Base-by-base conservation (phyloP, 176 grass and related monocot species). In the Typha latifolia region DNA sequence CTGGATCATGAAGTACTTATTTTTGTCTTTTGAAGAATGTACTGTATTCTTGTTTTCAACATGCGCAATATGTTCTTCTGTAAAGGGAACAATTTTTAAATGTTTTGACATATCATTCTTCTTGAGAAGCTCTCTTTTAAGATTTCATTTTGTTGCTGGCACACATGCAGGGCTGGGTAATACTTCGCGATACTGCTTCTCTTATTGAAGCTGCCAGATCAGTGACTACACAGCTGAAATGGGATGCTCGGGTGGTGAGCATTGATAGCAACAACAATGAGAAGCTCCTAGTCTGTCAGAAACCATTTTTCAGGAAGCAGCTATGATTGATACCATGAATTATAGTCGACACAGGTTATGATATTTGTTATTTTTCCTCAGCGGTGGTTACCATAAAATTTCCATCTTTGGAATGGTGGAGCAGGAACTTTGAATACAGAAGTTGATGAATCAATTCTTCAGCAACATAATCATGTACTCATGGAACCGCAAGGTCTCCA, bases 251-350 rank as follows among this genome's bases (percentile, higher is more conserved):
- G 8, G 69, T 94, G 71, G 75, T 94, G 55, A 83, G 90, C 67
- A 81, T 93, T 64, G 89, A 93, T 64, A 90, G 85, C 55, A 90
- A 73, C 82, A 99, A 85, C 48, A 86, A 94, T 72, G 89, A 94
- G 76, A 94, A 99, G 52, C 71, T 99, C 65, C 66, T 99, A 47
- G 81, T 99, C 65, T 94, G 95, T 87, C 95, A 99, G 77, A 99
- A 94, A 72, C 77, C 79, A 62, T 94, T 99, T 56, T 78, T 93
- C 66, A 87, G 80, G 83, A 93, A 90, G 83, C 80, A 59, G 53
- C 53, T 19, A 59, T 59, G 53, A 59, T 18, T 59, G 20, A 22
- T 59, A 59, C 53, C 0, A 2, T 59, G 20, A 22, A 21, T 19
- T 59, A 59, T 21, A 16, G 14, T 52, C 12, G 4, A 26, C 70